These are phyloP conservation scores for Stemphylium lycopersici DNA, from an alignment of 2,329 filamentous ascomycete genomes.

Conservation along the genomic window DNA sequence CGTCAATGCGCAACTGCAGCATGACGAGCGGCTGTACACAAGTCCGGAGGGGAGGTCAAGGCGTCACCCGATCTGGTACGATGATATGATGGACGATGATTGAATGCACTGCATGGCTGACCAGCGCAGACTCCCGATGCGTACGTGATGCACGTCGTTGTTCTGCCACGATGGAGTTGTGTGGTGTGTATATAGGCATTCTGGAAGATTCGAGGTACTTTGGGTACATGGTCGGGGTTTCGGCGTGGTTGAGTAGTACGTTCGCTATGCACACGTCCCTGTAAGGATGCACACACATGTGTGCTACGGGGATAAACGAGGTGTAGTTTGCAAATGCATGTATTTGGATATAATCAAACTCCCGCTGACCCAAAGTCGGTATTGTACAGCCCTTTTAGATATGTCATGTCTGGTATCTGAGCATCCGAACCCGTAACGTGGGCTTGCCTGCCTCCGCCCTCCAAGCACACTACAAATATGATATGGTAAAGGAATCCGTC, in stretches of 20 bases:
- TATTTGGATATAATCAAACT: conserved; percentile 47
- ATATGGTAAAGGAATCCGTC: conserved; percentile 23
- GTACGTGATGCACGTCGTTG: not conserved
- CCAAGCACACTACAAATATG: conserved; percentile 21
- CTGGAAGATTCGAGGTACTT: not conserved
- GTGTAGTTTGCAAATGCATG: conserved; percentile 18
- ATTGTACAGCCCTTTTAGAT: conserved; percentile 39
- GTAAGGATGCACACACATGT: not conserved
- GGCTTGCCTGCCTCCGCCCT: not conserved
- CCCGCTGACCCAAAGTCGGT: conserved; percentile 42
- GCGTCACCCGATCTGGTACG: conserved; percentile 33
- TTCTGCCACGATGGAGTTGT: not conserved
- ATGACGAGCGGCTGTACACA: conserved; percentile 46
- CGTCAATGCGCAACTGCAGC: conserved; percentile 46
- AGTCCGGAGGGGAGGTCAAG: conserved; percentile 25
- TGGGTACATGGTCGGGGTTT: not conserved
- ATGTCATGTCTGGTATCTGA: conserved; percentile 12
- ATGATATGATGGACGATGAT: conserved; percentile 39
- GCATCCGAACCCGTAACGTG: conserved; percentile 5
- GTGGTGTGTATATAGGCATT: conserved; percentile 6
- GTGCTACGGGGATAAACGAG: not conserved
- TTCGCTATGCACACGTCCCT: no score
- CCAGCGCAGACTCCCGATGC: conserved; percentile 4
- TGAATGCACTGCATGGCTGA: conserved; percentile 14
- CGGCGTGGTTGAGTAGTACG: not conserved